Conservation (phyloP, 371 early-diverging fungal genomes). For the Mortierella sp. region DNA sequence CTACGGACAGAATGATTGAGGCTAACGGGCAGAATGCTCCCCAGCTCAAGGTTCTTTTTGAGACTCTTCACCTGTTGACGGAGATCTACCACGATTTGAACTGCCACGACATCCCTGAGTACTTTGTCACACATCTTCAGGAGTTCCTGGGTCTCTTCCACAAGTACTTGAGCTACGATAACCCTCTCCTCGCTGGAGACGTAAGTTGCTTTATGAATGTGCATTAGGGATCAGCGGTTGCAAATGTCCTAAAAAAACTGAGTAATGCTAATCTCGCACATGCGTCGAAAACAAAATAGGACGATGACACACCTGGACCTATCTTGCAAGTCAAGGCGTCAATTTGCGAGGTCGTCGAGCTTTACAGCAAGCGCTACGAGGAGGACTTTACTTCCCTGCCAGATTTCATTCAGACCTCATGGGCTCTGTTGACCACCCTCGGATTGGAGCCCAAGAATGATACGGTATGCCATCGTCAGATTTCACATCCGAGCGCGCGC, state of each 20-base stretch:
- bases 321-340: slow-evolving; percentile 90
- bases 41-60: slow-evolving; percentile 79
- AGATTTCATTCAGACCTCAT: slow-evolving; percentile 88
- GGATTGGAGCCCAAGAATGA: slow-evolving; percentile 86
- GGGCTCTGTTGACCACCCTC: slow-evolving; percentile 83
- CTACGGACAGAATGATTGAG: slow-evolving; percentile 85
- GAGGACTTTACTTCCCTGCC: slow-evolving; percentile 87
- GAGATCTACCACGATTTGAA: slow-evolving; percentile 94
- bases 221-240: background rate
- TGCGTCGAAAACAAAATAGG: slow-evolving; percentile 56
- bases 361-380: slow-evolving; percentile 92
- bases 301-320: slow-evolving; percentile 89
- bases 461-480: slow-evolving; percentile 60
- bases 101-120: slow-evolving; percentile 96
- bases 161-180: slow-evolving; percentile 87
- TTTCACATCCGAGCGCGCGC: too few relatives aligned
- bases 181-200: slow-evolving; percentile 76
- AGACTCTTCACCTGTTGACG: slow-evolving; percentile 81
- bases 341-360: slow-evolving; percentile 90
- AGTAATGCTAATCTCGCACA: background rate
- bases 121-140: slow-evolving; percentile 92
- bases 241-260: background rate
- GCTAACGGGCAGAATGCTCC: slow-evolving; percentile 71
- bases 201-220: slow-evolving; percentile 54
- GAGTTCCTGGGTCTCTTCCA: slow-evolving; percentile 85